Conservation (phyloP, 352 stramenopile species). For the Pythium monospermum region DNA sequence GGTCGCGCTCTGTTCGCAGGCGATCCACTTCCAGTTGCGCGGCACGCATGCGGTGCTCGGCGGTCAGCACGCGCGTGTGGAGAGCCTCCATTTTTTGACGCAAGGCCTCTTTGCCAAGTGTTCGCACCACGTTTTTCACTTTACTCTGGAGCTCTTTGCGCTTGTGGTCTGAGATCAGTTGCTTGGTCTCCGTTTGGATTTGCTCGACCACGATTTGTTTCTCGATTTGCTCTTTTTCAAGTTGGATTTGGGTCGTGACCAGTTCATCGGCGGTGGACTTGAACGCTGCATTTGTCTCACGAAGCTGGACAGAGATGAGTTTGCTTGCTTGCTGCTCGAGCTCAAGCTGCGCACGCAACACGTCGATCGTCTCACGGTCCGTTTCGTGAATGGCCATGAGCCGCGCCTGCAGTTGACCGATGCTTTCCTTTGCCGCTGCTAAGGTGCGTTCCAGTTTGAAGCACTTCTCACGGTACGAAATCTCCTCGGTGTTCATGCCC, state of each 20-base stretch:
- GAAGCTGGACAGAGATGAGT: slow-evolving; percentile 41
- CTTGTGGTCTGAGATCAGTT: slow-evolving; percentile 50
- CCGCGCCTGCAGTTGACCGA: slow-evolving; percentile 27
- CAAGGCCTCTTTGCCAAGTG: slow-evolving; percentile 58
- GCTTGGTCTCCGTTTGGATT: slow-evolving; percentile 34
- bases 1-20: slow-evolving; percentile 29
- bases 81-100: slow-evolving; percentile 58
- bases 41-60: slow-evolving; percentile 49
- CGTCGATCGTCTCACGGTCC: slow-evolving; percentile 28
- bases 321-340: slow-evolving; percentile 48
- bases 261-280: slow-evolving; percentile 37
- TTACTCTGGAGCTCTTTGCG: slow-evolving; percentile 44
- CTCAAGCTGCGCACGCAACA: slow-evolving; percentile 42
- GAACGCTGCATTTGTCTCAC: slow-evolving; percentile 43
- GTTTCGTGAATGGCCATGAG: slow-evolving; percentile 27
- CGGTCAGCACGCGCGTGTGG: slow-evolving; percentile 37
- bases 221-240: slow-evolving; percentile 43
- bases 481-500: slow-evolving; percentile 24
- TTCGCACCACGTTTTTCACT: slow-evolving; percentile 51
- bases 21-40: slow-evolving; percentile 38
- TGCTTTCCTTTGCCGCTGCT: slow-evolving; percentile 30
- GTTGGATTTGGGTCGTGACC: slow-evolving; percentile 36
- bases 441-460: slow-evolving; percentile 56
- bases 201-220: slow-evolving; percentile 40
- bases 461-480: slow-evolving; percentile 41